Evolutionary conservation across 2,329 filamentous ascomycete genomes (phyloP).

Genomic region (Aspergillus sp.): DNA sequence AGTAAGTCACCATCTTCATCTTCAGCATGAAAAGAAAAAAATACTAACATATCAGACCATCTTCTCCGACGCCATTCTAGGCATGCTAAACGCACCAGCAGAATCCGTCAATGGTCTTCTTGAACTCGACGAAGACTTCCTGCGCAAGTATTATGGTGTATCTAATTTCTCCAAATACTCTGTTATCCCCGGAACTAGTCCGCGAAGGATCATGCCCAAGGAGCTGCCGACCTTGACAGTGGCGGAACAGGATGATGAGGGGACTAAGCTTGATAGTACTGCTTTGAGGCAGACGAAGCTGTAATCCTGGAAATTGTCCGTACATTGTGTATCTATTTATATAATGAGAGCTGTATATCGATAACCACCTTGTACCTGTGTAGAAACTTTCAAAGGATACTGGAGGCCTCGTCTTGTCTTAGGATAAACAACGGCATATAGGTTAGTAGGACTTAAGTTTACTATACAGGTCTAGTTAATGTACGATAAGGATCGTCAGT

Average conservation of each 20-base stretch:
- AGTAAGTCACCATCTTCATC: conserved; percentile 20
- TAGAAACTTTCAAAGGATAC: too few relatives aligned
- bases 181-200: conserved; percentile 56
- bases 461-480: too few relatives aligned
- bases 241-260: conserved; percentile 73
- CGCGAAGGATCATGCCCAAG: conserved; percentile 71
- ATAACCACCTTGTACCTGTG: too few relatives aligned
- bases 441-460: too few relatives aligned
- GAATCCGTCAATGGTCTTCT: conserved; percentile 62
- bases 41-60: conserved; percentile 45
- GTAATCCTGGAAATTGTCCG: conserved; percentile 2
- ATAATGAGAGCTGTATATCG: too few relatives aligned
- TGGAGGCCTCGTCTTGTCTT: too few relatives aligned
- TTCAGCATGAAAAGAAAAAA: background rate
- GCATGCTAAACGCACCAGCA: conserved; percentile 58
- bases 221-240: conserved; percentile 64
- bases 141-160: conserved; percentile 57
- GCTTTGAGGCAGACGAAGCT: conserved; percentile 22
- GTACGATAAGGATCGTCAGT: too few relatives aligned
- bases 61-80: conserved; percentile 73
- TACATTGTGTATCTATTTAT: too few relatives aligned
- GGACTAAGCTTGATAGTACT: conserved; percentile 61
- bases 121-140: conserved; percentile 73
- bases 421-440: too few relatives aligned
- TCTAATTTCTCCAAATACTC: conserved; percentile 67